Evolutionary conservation across 768 basidiomycete genomes (phyloP), one percentile per base, ranked within the genome.

Genomic region (Hortiboletus campestris): DNA sequence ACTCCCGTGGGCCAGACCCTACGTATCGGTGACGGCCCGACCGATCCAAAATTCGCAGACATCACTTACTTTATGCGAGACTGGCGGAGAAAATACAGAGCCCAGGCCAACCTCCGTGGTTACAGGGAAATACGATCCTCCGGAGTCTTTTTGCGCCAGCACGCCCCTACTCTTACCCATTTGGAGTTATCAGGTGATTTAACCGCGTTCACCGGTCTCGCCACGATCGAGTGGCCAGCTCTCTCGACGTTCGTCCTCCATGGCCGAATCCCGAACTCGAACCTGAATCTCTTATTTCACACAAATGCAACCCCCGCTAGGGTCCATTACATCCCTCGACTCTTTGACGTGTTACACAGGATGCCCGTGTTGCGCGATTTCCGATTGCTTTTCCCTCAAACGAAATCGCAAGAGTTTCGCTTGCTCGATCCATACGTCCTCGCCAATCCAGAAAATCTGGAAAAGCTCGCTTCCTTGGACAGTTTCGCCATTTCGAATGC

Each of bases 401-500:
- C 63, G 9, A 68, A 57, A 51, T 38, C 60, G 4, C 63, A 60
- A 35, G 69, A 69, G 22, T 71, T 62, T 46, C 61, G 59, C 31
- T 28, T 74, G 0, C 67, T 73, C 39, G 71, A 71, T 39, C 46
- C 48, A 17, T 52, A 56, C 38, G 38, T 51, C 44, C 49, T 64
- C 14, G 46, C 70, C 25, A 46, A 66, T 31, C 66, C 60, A 1
- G 53, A 60, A 29, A 63, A 64, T 35, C n/a, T 62, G 1, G 59
- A 57, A 35, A 71, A 73, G 32, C 67, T 71, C 7, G 71, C 72
- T 13, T 73, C 72, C 32, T 31, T 72, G 20, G 67, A 72, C 17
- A 72, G 64, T 31, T 73, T 72, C 38, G 71, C 71, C 39, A 64
- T 74, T 19, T 74, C 72, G 7, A 74, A 74, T 25, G 71, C 72